These are phyloP conservation scores for Kluyveromyces dobzhanskii DNA, from an alignment of 805 yeast species.

Conservation along the genomic window DNA sequence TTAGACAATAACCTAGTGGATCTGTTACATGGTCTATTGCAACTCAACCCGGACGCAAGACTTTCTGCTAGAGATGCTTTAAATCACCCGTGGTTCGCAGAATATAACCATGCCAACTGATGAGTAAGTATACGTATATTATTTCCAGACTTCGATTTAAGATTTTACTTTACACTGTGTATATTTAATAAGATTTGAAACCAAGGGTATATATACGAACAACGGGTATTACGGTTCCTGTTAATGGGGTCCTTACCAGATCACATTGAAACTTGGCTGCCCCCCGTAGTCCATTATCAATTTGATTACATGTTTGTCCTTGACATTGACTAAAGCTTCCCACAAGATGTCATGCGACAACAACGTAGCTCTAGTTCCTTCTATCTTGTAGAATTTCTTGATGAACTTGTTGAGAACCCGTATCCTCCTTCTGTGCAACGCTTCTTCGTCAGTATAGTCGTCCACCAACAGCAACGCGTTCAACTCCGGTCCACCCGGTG, in stretches of 20 bases:
- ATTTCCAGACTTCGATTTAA: too few relatives aligned
- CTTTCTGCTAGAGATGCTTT: conserved; percentile 45
- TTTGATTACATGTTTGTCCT: conserved; percentile 15
- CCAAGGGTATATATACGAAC: too few relatives aligned
- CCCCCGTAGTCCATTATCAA: conserved; percentile 17
- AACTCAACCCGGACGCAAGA: conserved; percentile 45
- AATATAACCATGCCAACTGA: conserved; percentile 14
- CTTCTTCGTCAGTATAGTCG: conserved; percentile 4
- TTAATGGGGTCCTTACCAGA: too few relatives aligned
- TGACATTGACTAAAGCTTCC: conserved; percentile 12
- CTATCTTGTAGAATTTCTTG: conserved; percentile 8
- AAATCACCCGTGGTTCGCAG: conserved; percentile 35
- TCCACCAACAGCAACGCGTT: conserved; percentile 7
- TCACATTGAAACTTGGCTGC: conserved; percentile 16
- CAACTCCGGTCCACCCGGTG: neutral
- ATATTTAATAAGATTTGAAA: too few relatives aligned
- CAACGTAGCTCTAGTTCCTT: conserved; percentile 1
- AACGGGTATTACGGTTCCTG: too few relatives aligned
- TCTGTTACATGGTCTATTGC: conserved; percentile 33
- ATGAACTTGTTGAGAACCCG: conserved; percentile 8
- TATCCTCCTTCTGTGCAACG: conserved; percentile 4
- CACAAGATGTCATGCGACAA: conserved; percentile 19
- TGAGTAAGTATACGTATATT: neutral
- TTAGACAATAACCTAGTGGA: conserved; percentile 25
- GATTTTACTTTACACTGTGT: too few relatives aligned